Conservation (phyloP, 169 alveolate genomes). For the Plasmodium billcollinsi region DNA sequence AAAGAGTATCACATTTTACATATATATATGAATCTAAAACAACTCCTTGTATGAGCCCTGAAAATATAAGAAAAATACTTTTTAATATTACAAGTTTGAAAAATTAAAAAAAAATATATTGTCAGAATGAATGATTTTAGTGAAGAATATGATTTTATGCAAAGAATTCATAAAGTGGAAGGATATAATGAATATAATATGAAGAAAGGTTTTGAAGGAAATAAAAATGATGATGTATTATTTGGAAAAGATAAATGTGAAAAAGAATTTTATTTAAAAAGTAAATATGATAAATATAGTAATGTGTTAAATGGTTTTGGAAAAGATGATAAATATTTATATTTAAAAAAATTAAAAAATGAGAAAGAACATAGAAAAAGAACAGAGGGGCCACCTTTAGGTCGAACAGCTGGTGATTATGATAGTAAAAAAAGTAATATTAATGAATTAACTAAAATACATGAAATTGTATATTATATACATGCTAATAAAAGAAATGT, state of each 20-base stretch:
- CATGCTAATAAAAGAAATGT: slow-evolving; percentile 72
- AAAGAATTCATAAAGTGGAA: slow-evolving; percentile 72
- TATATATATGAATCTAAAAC: too few relatives aligned
- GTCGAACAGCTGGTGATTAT: background rate
- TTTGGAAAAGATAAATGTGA: slow-evolving; percentile 51
- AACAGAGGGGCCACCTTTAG: background rate
- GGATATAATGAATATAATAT: slow-evolving; percentile 42
- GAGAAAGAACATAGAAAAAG: slow-evolving; percentile 50
- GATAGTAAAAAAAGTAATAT: slow-evolving; percentile 34
- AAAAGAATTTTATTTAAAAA: slow-evolving; percentile 60
- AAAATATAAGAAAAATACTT: too few relatives aligned
- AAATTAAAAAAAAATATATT: background rate
- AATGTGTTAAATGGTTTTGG: slow-evolving; percentile 57
- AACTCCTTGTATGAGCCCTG: too few relatives aligned
- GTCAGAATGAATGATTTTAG: slow-evolving; percentile 55
- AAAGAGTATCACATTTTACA: too few relatives aligned
- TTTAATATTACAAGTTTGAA: too few relatives aligned
- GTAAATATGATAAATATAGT: slow-evolving; percentile 59
- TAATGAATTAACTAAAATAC: slow-evolving; percentile 47
- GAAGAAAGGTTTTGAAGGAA: slow-evolving; percentile 10
- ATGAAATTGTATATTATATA: slow-evolving; percentile 70
- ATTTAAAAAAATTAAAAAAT: slow-evolving; percentile 58
- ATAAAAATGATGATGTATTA: slow-evolving; percentile 26
- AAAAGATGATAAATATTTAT: slow-evolving; percentile 51
- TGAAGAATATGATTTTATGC: slow-evolving; percentile 75